Conservation (phyloP, 345 rosid species). For the Clarkia xantiana region DNA sequence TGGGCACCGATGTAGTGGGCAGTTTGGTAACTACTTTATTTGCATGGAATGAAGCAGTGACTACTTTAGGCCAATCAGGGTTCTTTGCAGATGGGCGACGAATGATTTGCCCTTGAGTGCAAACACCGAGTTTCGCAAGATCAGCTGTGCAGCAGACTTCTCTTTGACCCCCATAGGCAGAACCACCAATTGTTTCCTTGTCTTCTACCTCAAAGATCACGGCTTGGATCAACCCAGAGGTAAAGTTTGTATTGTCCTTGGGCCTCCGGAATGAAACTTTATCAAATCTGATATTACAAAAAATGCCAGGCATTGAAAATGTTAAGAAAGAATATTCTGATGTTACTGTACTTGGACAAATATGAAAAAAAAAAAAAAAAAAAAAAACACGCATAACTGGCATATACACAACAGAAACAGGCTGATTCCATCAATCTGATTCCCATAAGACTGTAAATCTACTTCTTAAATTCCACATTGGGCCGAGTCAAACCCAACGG, state of each 20-base stretch:
- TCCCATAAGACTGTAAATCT: no score
- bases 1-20: constrained; percentile 29
- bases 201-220: constrained; percentile 91
- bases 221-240: constrained; percentile 56
- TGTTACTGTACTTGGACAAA: background rate
- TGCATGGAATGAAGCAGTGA: constrained; percentile 47
- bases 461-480: no score
- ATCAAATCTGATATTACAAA: constrained; percentile 38
- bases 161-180: constrained; percentile 97
- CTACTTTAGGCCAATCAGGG: constrained; percentile 59
- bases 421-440: no score
- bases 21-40: constrained; percentile 26
- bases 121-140: constrained; percentile 90
- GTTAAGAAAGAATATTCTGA: background rate
- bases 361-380: no score
- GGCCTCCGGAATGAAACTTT: constrained; percentile 69
- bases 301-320: constrained; percentile 6
- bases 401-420: no score
- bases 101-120: constrained; percentile 86
- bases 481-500: no score
- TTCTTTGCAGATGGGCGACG: constrained; percentile 68
- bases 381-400: no score
- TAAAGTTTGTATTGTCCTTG: constrained; percentile 23
- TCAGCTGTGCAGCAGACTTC: constrained; percentile 94
- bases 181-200: constrained; percentile 88